Conservation (phyloP, 345 rosid species). For the Lumnitzera racemosa region DNA sequence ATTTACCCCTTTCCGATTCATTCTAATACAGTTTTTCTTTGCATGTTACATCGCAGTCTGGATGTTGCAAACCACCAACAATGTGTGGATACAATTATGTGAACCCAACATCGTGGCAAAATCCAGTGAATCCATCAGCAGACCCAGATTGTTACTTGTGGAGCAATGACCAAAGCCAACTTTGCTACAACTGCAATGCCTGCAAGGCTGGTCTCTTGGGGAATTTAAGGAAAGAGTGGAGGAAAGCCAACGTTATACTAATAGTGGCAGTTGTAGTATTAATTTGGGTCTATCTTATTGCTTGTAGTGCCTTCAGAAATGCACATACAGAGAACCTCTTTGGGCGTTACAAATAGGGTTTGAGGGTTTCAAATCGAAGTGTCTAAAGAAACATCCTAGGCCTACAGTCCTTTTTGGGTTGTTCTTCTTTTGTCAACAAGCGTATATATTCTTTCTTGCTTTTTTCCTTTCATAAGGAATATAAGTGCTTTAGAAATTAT, state of each 20-base stretch:
- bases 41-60: conserved; percentile 40
- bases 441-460: no score
- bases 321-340: conserved; percentile 81
- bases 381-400: no score
- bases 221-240: conserved; percentile 80
- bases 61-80: conserved; percentile 88
- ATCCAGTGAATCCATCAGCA: conserved; percentile 51
- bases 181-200: conserved; percentile 77
- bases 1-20: no score
- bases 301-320: conserved; percentile 75
- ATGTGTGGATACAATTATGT: conserved; percentile 62
- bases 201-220: conserved; percentile 85
- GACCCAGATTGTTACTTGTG: conserved; percentile 74
- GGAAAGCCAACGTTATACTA: conserved; percentile 60
- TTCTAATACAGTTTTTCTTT: background rate
- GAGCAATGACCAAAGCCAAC: conserved; percentile 74
- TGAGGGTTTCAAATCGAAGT: conserved; percentile 17
- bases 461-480: no score
- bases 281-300: conserved; percentile 71
- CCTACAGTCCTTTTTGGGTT: no score
- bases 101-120: conserved; percentile 69
- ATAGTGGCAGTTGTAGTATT: conserved; percentile 66
- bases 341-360: conserved; percentile 52
- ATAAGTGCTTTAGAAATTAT: no score
- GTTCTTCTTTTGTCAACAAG: no score